Percentiles rank a stretch among this genome's conserved stretches.
Conservation (phyloP, 73 alveolate genomes). For the Breviolum minutum region DNA sequence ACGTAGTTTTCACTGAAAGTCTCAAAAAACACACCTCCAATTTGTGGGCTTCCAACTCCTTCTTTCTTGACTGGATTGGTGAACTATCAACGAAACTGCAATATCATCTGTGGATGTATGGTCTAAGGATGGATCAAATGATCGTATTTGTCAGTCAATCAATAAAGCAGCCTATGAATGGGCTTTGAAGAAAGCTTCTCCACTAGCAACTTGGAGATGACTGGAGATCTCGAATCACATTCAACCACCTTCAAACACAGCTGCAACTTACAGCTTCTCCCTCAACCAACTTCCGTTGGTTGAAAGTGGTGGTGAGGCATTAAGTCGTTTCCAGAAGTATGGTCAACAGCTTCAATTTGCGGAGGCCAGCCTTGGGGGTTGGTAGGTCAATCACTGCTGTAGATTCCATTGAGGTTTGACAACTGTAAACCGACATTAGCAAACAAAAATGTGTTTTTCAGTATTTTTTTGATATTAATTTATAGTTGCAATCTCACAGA, state of each 20-base stretch:
- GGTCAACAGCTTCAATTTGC: slow-evolving; percentile 31
- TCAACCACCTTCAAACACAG: not conserved
- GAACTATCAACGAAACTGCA: not conserved
- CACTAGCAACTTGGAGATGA: slow-evolving; percentile 6
- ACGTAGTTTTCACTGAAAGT: too few relatives aligned
- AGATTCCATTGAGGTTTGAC: too few relatives aligned
- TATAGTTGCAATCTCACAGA: not conserved
- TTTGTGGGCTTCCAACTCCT: too few relatives aligned
- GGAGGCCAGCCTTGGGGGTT: not conserved
- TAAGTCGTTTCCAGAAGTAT: slow-evolving; percentile 48
- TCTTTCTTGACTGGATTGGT: too few relatives aligned
- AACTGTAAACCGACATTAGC: not conserved
- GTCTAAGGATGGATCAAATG: slow-evolving; percentile 54
- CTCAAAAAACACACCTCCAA: too few relatives aligned
- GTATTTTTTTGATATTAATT: not conserved
- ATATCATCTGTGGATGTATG: not conserved
- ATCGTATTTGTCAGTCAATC: slow-evolving; percentile 54
- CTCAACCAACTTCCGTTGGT: not conserved
- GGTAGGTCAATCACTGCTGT: too few relatives aligned
- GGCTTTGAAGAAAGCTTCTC: slow-evolving; percentile 70
- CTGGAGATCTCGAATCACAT: not conserved
- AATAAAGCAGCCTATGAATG: slow-evolving; percentile 80
- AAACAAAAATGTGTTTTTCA: not conserved
- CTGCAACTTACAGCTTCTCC: not conserved
- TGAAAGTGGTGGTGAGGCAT: not conserved